These are phyloP conservation scores for Leishmania amazonensis DNA, from an alignment of 208 protist genomes.

Conservation along the genomic window DNA sequence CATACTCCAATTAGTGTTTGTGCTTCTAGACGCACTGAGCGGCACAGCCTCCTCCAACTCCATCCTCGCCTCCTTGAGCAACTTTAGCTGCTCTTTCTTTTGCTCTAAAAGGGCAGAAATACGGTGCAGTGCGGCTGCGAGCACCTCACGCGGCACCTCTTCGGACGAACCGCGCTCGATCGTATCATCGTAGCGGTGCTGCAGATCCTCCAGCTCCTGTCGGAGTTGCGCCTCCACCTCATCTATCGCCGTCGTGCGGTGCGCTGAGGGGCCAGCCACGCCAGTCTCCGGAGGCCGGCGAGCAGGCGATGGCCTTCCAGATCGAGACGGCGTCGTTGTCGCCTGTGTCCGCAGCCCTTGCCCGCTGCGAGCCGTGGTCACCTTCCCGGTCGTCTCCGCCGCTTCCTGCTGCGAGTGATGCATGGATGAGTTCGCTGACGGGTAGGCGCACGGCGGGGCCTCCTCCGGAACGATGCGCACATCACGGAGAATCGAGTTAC, in stretches of 20 bases:
- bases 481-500: slow-evolving; percentile 84
- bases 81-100: slow-evolving; percentile 80
- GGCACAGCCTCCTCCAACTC: slow-evolving; percentile 43
- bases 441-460: slow-evolving; percentile 25
- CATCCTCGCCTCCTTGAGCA: slow-evolving; percentile 58
- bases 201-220: slow-evolving; percentile 68
- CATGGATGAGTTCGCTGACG: slow-evolving; percentile 25
- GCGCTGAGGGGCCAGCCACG: not conserved
- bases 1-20: not conserved
- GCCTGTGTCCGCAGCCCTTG: not conserved
- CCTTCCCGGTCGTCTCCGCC: not conserved
- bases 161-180: slow-evolving; percentile 51
- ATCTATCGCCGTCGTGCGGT: slow-evolving; percentile 14
- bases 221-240: slow-evolving; percentile 71
- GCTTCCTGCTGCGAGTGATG: slow-evolving; percentile 8
- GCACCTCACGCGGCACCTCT: slow-evolving; percentile 56
- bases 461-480: slow-evolving; percentile 56
- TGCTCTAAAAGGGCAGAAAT: slow-evolving; percentile 70
- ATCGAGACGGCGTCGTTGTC: not conserved
- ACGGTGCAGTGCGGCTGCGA: slow-evolving; percentile 55
- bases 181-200: slow-evolving; percentile 75
- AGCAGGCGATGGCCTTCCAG: slow-evolving; percentile 4
- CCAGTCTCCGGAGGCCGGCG: not conserved
- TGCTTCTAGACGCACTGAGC: not conserved
- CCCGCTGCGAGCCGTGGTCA: slow-evolving; percentile 1